Conservation (phyloP, 2,329 filamentous ascomycete species). For the Alternaria sp. region DNA sequence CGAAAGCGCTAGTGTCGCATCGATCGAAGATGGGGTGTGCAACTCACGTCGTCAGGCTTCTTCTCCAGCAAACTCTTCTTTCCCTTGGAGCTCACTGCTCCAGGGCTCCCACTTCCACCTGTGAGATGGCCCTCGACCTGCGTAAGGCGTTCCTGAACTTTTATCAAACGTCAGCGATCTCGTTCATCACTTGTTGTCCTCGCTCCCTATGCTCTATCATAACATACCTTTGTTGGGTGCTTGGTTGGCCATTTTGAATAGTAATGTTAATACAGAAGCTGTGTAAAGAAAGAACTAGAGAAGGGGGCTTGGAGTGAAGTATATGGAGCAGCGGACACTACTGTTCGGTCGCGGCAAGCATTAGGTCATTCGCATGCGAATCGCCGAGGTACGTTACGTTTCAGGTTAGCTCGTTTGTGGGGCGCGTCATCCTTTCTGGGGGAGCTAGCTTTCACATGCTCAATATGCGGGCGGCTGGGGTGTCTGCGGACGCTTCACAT, state of each 20-base stretch:
- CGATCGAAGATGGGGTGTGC: neutral
- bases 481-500: slow-evolving; percentile 12
- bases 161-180: slow-evolving; percentile 17
- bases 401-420: slow-evolving; percentile 22
- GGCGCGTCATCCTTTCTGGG: slow-evolving; percentile 25
- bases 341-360: slow-evolving; percentile 4
- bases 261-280: slow-evolving; percentile 3
- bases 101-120: slow-evolving; percentile 35
- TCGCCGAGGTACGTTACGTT: slow-evolving; percentile 25
- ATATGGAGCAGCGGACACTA: slow-evolving; percentile 3
- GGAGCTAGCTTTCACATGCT: slow-evolving; percentile 32
- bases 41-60: slow-evolving; percentile 64
- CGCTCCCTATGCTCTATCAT: neutral
- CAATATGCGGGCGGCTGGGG: slow-evolving; percentile 2
- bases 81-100: slow-evolving; percentile 45
- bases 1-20: neutral
- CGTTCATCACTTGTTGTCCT: neutral
- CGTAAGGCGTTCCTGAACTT: slow-evolving; percentile 67
- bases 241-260: slow-evolving; percentile 48
- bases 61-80: slow-evolving; percentile 59
- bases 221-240: slow-evolving; percentile 38
- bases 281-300: slow-evolving; percentile 8
- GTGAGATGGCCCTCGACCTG: slow-evolving; percentile 68
- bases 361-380: slow-evolving; percentile 23
- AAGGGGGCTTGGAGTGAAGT: neutral